These are phyloP conservation scores for Lachnellula cervina DNA, from an alignment of 2,329 filamentous ascomycete species.

Conservation along the genomic window DNA sequence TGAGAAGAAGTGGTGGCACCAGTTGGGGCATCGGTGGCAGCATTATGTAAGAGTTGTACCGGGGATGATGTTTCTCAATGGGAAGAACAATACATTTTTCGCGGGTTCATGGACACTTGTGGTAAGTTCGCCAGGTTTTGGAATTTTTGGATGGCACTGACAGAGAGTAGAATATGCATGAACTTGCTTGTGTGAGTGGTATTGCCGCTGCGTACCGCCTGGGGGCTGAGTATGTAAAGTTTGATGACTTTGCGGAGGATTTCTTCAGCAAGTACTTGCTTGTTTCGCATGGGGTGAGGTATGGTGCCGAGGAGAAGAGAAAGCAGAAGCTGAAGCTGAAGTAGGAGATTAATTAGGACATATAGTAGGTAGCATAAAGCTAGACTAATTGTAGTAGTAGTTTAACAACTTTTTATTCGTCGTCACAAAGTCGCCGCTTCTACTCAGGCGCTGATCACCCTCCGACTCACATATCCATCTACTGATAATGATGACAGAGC, in stretches of 20 bases:
- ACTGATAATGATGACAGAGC: too few species aligned
- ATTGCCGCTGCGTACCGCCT: slow-evolving; percentile 66
- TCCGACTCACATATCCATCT: too few species aligned
- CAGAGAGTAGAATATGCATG: slow-evolving; percentile 57
- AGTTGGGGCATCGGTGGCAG: slow-evolving; percentile 53
- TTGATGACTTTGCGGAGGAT: slow-evolving; percentile 49
- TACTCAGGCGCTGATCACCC: too few species aligned
- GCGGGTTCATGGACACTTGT: slow-evolving; percentile 29
- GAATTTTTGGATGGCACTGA: not conserved
- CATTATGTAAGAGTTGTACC: slow-evolving; percentile 64
- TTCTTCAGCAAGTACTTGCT: slow-evolving; percentile 45
- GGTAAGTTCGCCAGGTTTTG: slow-evolving; percentile 13
- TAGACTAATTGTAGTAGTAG: not conserved
- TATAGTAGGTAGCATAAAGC: not conserved
- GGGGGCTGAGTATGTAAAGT: slow-evolving; percentile 58
- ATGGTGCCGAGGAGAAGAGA: slow-evolving; percentile 28
- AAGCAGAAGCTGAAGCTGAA: slow-evolving; percentile 15
- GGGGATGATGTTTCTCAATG: slow-evolving; percentile 64
- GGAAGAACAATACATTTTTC: slow-evolving; percentile 50
- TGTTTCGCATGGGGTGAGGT: slow-evolving; percentile 41
- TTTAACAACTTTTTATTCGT: too few species aligned
- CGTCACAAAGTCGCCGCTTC: too few species aligned
- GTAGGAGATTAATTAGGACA: not conserved
- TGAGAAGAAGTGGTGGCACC: slow-evolving; percentile 62
- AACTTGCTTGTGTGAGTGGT: slow-evolving; percentile 65